A percentile compares a stretch with the other conserved stretches of the same genome.
Conservation (phyloP, 495 filamentous ascomycete genomes). For the Xylaria castorea region DNA sequence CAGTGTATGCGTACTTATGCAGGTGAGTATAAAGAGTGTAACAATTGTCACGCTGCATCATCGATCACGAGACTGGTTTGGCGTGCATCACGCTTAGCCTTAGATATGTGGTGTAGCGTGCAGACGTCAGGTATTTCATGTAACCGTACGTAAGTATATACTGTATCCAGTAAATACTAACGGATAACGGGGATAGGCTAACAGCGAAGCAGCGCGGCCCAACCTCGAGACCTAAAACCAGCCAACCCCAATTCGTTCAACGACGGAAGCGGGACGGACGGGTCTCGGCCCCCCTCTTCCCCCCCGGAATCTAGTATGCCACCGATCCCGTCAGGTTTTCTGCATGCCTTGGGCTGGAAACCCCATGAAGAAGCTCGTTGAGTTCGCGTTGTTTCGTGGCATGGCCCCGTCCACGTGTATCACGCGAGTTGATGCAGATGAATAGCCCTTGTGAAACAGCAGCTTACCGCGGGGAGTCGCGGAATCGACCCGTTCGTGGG, state of each 20-base stretch:
- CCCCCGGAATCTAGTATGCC: background rate
- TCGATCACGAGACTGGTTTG: conserved; percentile 25
- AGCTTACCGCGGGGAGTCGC: conserved; percentile 14
- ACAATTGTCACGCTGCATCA: conserved; percentile 20
- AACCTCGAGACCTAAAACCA: conserved; percentile 20
- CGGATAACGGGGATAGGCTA: background rate
- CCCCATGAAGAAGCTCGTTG: background rate
- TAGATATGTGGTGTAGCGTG: background rate
- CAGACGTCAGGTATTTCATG: background rate
- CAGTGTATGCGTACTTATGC: background rate
- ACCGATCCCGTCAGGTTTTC: conserved; percentile 3
- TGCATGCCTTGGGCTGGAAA: conserved; percentile 5
- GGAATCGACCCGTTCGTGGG: conserved; percentile 23
- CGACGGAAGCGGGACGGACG: conserved; percentile 5
- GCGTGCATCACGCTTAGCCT: conserved; percentile 19
- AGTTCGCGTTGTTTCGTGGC: conserved; percentile 18
- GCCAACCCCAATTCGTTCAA: background rate
- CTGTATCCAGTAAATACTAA: background rate
- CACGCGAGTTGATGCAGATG: conserved; percentile 17
- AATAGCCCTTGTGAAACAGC: background rate
- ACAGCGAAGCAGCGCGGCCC: conserved; percentile 21
- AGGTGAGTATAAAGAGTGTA: conserved; percentile 7
- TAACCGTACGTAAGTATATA: background rate
- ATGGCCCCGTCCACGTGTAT: conserved; percentile 23
- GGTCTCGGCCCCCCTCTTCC: background rate